Conservation (phyloP, 768 basidiomycete species). For the Myochromella boudieri region DNA sequence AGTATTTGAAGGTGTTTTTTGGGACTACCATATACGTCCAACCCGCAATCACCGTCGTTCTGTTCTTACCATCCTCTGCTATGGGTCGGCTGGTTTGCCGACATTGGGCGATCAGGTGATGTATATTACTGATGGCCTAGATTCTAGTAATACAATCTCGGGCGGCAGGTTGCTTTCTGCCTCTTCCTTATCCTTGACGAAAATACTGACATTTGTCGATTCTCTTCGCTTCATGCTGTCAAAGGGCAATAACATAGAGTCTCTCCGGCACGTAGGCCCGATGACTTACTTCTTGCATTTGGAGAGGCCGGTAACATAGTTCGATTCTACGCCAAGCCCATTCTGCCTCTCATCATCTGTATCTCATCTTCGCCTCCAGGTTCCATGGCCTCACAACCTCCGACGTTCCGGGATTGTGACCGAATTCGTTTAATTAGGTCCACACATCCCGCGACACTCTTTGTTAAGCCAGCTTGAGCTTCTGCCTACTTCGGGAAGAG, state of each 20-base stretch:
- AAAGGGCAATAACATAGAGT: too few species aligned
- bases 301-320: too few species aligned
- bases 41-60: slow-evolving; percentile 8
- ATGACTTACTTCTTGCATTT: too few species aligned
- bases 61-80: neutral
- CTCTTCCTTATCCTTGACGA: neutral
- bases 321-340: too few species aligned
- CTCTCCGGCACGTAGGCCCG: too few species aligned
- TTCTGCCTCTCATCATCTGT: too few species aligned
- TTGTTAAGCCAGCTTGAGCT: slow-evolving; percentile 11
- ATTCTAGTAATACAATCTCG: too few species aligned
- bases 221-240: too few species aligned
- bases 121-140: too few species aligned
- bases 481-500: slow-evolving; percentile 2
- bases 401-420: slow-evolving; percentile 13
- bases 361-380: slow-evolving; percentile 2
- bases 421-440: slow-evolving; percentile 13
- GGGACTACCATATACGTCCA: neutral
- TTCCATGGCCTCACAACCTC: slow-evolving; percentile 3
- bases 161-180: too few species aligned
- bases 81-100: neutral
- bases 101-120: slow-evolving; percentile 7
- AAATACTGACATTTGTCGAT: too few species aligned
- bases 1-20: slow-evolving; percentile 2
- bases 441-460: slow-evolving; percentile 18